Evolutionary conservation across 1,284 basidiomycete genomes (phyloP).

Genomic region (Ustilago shanxiensis): DNA sequence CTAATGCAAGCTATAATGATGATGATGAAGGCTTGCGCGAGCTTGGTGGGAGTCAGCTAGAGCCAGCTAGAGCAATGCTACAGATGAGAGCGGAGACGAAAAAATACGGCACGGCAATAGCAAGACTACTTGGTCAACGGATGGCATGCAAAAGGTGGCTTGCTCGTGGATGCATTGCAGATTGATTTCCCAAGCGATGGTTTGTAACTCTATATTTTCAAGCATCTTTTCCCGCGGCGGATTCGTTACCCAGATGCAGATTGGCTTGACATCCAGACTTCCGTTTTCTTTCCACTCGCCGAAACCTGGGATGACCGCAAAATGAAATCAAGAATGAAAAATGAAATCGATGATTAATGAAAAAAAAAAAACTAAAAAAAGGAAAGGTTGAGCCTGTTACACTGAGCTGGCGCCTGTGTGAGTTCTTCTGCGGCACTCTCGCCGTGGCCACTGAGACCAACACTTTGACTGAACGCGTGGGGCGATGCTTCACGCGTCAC

Average conservation of each 20-base stretch:
- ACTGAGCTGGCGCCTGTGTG: neutral
- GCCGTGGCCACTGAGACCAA: constrained; percentile 19
- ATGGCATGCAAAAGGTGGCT: constrained; percentile 6
- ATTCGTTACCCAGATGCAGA: neutral
- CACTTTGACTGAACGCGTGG: too few relatives aligned
- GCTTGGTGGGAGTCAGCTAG: too few relatives aligned
- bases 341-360: neutral
- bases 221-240: neutral
- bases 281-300: too few relatives aligned
- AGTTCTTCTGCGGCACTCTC: neutral
- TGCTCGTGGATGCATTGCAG: constrained; percentile 13
- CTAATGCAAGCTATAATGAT: neutral
- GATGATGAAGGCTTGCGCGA: too few relatives aligned
- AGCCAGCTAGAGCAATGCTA: neutral
- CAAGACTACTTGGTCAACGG: neutral
- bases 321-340: neutral
- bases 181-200: constrained; percentile 31
- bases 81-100: neutral
- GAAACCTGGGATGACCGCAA: neutral
- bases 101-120: neutral
- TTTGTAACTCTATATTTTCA: constrained; percentile 26
- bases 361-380: neutral
- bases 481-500: too few relatives aligned
- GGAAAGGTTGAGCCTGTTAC: too few relatives aligned
- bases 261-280: neutral